Conservation (phyloP, 2,329 filamentous ascomycete species). For the Coniochaeta prunicola region DNA sequence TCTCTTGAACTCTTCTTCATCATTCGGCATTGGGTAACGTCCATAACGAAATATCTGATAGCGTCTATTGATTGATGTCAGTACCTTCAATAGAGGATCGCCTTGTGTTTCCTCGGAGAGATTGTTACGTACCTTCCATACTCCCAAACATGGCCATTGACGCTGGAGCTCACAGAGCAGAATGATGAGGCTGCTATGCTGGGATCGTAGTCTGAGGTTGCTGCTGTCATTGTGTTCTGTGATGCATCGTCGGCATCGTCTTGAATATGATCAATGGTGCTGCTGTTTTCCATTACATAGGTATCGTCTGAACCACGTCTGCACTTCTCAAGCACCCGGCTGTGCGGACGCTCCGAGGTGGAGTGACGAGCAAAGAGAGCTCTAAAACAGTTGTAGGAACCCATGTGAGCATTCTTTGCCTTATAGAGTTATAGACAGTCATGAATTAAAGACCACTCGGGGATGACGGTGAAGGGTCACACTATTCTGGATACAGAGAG, state of each 20-base stretch:
- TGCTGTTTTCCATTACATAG: constrained; percentile 14
- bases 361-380: not conserved
- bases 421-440: too few species aligned
- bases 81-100: not conserved
- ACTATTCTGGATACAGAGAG: not conserved
- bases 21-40: constrained; percentile 44
- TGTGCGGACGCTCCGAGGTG: not conserved
- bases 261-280: constrained; percentile 10
- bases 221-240: constrained; percentile 1
- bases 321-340: not conserved
- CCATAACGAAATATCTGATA: constrained; percentile 41
- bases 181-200: constrained; percentile 14
- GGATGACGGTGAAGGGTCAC: too few species aligned
- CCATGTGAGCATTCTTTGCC: not conserved
- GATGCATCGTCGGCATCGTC: constrained; percentile 7
- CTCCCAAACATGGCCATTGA: constrained; percentile 18
- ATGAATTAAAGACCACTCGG: not conserved
- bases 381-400: not conserved
- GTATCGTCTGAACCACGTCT: not conserved
- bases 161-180: constrained; percentile 17
- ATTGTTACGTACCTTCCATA: constrained; percentile 16
- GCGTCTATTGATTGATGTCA: constrained; percentile 23
- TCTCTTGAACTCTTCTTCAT: constrained; percentile 40
- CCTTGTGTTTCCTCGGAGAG: constrained; percentile 15
- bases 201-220: constrained; percentile 17